phyloP scores from a whole-genome alignment of 768 basidiomycete genomes.

The Coprinellus micaceus region DNA sequence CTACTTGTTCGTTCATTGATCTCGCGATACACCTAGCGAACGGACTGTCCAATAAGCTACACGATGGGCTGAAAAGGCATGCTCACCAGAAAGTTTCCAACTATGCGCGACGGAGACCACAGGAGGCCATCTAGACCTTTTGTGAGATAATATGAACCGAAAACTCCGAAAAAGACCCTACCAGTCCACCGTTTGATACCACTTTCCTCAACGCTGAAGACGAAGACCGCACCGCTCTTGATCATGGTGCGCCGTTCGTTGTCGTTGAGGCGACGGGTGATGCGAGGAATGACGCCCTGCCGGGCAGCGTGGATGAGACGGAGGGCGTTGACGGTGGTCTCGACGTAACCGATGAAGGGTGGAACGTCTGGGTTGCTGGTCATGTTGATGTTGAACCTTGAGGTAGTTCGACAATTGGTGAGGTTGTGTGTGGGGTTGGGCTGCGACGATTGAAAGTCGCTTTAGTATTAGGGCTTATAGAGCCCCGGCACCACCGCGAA shows the following conservation, averaged over 20 bases:
- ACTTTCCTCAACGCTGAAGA: constrained; percentile 86
- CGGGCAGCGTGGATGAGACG: constrained; percentile 81
- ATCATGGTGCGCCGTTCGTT: constrained; percentile 68
- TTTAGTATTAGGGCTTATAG: constrained; percentile 19
- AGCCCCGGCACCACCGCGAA: constrained; percentile 16
- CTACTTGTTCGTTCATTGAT: constrained; percentile 66
- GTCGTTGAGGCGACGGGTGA: constrained; percentile 82
- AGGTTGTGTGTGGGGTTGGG: constrained; percentile 31
- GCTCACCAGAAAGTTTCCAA: constrained; percentile 78
- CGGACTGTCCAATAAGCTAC: not conserved
- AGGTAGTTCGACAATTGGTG: constrained; percentile 50
- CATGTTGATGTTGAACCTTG: constrained; percentile 47
- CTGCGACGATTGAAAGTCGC: constrained; percentile 34
- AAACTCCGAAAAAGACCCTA: constrained; percentile 18
- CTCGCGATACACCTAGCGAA: constrained; percentile 71
- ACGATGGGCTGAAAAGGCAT: not conserved
- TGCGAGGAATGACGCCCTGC: constrained; percentile 73
- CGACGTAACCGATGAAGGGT: constrained; percentile 76
- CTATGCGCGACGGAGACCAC: constrained; percentile 83
- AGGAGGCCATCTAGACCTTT: constrained; percentile 47
- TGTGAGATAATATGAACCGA: constrained; percentile 15
- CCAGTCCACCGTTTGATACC: constrained; percentile 89
- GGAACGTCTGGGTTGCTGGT: constrained; percentile 53
- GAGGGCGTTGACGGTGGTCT: constrained; percentile 77
- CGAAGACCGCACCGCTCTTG: constrained; percentile 70